A percentile compares a stretch with the other conserved stretches of the same genome.
Evolutionary conservation across 768 basidiomycete species (phyloP).

Genomic region (Porphyrellus cyaneotinctus): DNA sequence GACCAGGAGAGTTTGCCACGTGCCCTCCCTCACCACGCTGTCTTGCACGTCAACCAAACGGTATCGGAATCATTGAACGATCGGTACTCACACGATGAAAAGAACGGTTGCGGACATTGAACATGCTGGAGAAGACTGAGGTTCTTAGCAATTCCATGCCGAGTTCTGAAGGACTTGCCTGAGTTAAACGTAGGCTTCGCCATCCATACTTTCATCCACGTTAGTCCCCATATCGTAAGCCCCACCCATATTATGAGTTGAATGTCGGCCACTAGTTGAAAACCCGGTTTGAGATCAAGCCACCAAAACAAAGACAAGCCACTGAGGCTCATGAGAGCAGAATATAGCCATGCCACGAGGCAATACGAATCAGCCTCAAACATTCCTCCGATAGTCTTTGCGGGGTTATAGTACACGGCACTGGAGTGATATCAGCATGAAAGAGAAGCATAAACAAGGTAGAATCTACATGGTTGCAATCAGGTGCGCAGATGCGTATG

Average conservation of each 20-base stretch:
- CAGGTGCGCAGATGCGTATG: slow-evolving; percentile 83
- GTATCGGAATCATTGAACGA: background rate
- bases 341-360: slow-evolving; percentile 61
- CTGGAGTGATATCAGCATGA: slow-evolving; percentile 33
- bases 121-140: slow-evolving; percentile 48
- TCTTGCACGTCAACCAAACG: slow-evolving; percentile 2
- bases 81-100: slow-evolving; percentile 64
- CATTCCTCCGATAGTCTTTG: slow-evolving; percentile 91
- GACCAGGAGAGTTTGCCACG: slow-evolving; percentile 65
- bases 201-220: slow-evolving; percentile 94
- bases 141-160: background rate
- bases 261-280: slow-evolving; percentile 70
- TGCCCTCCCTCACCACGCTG: slow-evolving; percentile 87
- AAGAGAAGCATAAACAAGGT: background rate
- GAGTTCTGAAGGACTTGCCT: slow-evolving; percentile 39
- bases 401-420: slow-evolving; percentile 88
- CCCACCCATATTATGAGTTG: slow-evolving; percentile 82
- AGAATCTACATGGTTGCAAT: slow-evolving; percentile 75
- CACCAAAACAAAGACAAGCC: slow-evolving; percentile 81
- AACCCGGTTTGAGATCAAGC: slow-evolving; percentile 65
- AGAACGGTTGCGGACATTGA: slow-evolving; percentile 83
- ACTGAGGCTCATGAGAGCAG: slow-evolving; percentile 66
- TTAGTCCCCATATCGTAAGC: slow-evolving; percentile 70
- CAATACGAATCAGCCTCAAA: slow-evolving; percentile 86
- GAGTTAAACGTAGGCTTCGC: slow-evolving; percentile 84